Evolutionary conservation across 768 basidiomycete genomes (phyloP), one percentile per base, ranked within the genome.

Genomic region (Nidularia sp.): DNA sequence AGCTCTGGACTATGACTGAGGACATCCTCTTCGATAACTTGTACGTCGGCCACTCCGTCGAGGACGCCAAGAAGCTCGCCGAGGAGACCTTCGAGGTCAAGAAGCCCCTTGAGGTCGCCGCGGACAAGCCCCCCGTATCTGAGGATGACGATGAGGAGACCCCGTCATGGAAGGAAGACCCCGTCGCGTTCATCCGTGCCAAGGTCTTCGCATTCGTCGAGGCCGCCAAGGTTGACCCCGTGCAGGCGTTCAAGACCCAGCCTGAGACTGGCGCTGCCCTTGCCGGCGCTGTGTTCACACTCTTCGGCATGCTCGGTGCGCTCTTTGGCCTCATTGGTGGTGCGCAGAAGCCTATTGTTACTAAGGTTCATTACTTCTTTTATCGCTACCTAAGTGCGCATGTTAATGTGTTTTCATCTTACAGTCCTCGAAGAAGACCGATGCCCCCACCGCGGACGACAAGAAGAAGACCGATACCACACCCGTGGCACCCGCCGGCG

Each of bases 1-100:
- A 99, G 72, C 85, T 98, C 61, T 99, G 97, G 97, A 96, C 96
- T 45, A 99, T 98, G 97, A 96, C 95, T 42, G 90, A 90, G 70
- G 87, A 91, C 65, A 94, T 94, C 60, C 79, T 94, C 60, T 95
- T 94, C 67, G 85, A 91, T 72, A 94, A 93, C 76, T 84, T 99
- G 65, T 98, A 93, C 75, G 70, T 99, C 53, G 94, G 94, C 53
- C 88, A 94, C 77, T 95, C 93, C 15, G 65, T 83, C 53, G 83
- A 84, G 36, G 93, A 96, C 54, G 97, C 97, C 56, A 84, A 89
- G 68, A 70, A 74, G 8, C 71, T 99, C 59, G 92, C 93, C 51
- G 71, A 75, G 12, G 92, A 95, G 72, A 91, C 93, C n/a, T 99
- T 90, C 72, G 83, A 84, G 59, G 67, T 96, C 70, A 98, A 98